Evolutionary conservation across 1,139 yeast genomes (phyloP).

Genomic region (Scheffersomyces segobiensis): DNA sequence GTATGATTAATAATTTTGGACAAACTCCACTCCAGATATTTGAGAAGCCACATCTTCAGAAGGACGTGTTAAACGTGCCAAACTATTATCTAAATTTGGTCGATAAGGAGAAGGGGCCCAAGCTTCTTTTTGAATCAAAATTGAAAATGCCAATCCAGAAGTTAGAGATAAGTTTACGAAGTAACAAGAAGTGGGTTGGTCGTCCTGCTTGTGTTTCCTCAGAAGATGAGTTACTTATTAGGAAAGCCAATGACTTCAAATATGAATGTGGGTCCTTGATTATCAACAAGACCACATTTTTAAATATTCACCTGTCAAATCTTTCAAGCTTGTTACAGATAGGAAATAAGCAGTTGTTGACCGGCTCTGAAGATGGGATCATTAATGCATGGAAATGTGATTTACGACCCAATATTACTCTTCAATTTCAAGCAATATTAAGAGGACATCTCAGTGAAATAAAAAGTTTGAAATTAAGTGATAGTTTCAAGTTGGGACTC

Average conservation of each 20-base stretch:
- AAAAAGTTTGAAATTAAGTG: conserved; percentile 41
- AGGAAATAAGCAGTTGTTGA: conserved; percentile 43
- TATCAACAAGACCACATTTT: conserved; percentile 42
- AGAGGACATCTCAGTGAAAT: conserved; percentile 56
- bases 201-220: conserved; percentile 38
- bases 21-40: conserved; percentile 81
- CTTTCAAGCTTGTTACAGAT: conserved; percentile 37
- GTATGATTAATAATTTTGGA: conserved; percentile 86
- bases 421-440: conserved; percentile 48
- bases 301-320: conserved; percentile 39
- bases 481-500: conserved; percentile 52
- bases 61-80: conserved; percentile 40
- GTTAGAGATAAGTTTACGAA: conserved; percentile 38
- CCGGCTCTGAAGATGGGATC: conserved; percentile 58
- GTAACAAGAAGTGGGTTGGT: conserved; percentile 46
- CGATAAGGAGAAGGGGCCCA: conserved; percentile 22
- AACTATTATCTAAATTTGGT: conserved; percentile 32
- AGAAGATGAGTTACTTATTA: conserved; percentile 41
- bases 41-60: conserved; percentile 58
- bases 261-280: conserved; percentile 36
- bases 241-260: conserved; percentile 31
- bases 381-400: conserved; percentile 55
- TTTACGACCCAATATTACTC: conserved; percentile 21
- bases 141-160: conserved; percentile 35
- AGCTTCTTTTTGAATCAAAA: conserved; percentile 37